phyloP scores from a whole-genome alignment of 306 rosid genomes.

The Vachellia collinsii region DNA sequence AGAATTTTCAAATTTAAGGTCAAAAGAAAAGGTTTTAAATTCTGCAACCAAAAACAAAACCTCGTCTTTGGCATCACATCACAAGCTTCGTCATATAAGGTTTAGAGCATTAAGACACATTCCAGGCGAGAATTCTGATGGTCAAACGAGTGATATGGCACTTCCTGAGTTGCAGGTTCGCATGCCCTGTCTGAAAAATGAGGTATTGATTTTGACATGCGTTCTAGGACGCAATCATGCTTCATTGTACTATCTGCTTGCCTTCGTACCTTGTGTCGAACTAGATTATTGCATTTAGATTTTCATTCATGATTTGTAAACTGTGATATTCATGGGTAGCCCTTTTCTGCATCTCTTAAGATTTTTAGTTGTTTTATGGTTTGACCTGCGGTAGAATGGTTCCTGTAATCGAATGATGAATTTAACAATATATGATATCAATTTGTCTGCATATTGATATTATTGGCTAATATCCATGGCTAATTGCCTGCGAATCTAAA shows the following conservation, averaged over 20 bases:
- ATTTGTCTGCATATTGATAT: not conserved
- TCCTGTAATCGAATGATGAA: not conserved
- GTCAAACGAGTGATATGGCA: conserved; percentile 50
- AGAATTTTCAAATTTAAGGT: conserved; percentile 58
- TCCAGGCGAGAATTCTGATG: conserved; percentile 47
- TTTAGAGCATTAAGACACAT: conserved; percentile 49
- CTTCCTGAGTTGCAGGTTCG: conserved; percentile 48
- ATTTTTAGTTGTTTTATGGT: not conserved
- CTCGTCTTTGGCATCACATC: conserved; percentile 38
- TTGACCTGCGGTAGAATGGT: conserved; percentile 23
- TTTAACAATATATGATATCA: not conserved
- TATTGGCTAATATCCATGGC: not conserved
- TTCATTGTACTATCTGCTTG: conserved; percentile 6
- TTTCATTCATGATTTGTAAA: not conserved
- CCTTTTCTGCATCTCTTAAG: conserved; percentile 1
- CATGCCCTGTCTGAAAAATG: conserved; percentile 61
- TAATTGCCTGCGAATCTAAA: not conserved
- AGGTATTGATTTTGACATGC: conserved; percentile 41
- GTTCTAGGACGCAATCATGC: conserved; percentile 11
- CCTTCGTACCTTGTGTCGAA: not conserved
- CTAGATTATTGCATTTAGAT: conserved; percentile 3
- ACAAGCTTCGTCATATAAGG: conserved; percentile 43
- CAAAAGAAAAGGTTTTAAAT: conserved; percentile 50
- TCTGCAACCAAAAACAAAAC: conserved; percentile 47
- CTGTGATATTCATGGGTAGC: not conserved